Base-by-base conservation (phyloP, 805 yeast species). In the Schizosaccharomyces cryophilus region DNA sequence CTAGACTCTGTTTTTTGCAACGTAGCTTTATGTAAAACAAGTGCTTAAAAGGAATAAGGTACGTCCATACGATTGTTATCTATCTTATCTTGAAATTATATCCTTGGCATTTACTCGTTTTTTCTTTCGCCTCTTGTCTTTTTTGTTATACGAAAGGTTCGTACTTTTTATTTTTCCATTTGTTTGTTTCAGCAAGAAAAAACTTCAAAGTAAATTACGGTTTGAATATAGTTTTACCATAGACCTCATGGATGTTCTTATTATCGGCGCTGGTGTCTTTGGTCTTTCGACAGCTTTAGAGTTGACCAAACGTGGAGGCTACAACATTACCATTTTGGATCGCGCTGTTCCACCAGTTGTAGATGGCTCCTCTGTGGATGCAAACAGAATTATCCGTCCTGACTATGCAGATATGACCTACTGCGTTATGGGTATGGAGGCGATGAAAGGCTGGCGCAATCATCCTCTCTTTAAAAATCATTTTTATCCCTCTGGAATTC, bases 301-400 rank as follows among this genome's bases (percentile, higher is more conserved):
- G 13, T 19, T 58, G 45, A 24, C 60, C 1, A 38, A 29, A 24
- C 60, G 60, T 15, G 30, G 42, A n/a, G 45, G 45, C 6, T 24
- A 38, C 19, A 58, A 42, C 9, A 58, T 58, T 24, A 58, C 48
- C 2, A 38, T 58, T 40, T 31, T 58, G 35, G 63, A 62, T 56
- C 54, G 63, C 24, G 21, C 29, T 6, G 38, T 48, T 19, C 62
- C 62, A 3, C 63, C 63, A 6, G 62, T 58, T 21, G 24, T 47
- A 11, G 63, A 62, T 31, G 63, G 47, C 0, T 80, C 80, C 24
- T 74, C 78, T 4, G 71, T 70, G 61, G 80, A 77, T 63, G 69
- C 68, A 61, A 77, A 77, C 65, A 76, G 77, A 65, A 76, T 77
- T 58, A 70, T 77, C 13, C 67, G 80, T 61, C 68, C 75, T 0